Percentiles rank a stretch among this genome's conserved stretches.
These are phyloP conservation scores for Globisporangium spiculum DNA, from an alignment of 352 stramenopile species.

Conservation along the genomic window DNA sequence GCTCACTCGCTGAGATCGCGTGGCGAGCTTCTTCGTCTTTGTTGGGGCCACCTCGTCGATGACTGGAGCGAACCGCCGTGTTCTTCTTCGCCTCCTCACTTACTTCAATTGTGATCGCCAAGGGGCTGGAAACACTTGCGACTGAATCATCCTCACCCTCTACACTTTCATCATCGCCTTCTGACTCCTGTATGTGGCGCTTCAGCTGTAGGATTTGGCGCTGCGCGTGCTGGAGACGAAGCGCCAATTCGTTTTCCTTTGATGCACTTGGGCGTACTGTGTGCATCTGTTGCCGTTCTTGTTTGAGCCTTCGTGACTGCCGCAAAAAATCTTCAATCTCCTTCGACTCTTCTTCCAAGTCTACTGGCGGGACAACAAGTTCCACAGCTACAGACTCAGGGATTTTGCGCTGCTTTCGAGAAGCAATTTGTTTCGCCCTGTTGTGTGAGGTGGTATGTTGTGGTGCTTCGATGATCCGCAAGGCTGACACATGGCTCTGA, in stretches of 20 bases:
- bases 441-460: slow-evolving; percentile 4
- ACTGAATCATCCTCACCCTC: not conserved
- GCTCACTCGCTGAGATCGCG: slow-evolving; percentile 8
- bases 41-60: not conserved
- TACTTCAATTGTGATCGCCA: not conserved
- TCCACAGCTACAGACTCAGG: slow-evolving; percentile 14
- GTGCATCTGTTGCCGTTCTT: slow-evolving; percentile 25
- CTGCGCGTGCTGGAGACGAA: slow-evolving; percentile 73
- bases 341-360: slow-evolving; percentile 44
- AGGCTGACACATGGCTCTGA: slow-evolving; percentile 30
- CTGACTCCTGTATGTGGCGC: slow-evolving; percentile 43
- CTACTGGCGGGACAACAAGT: slow-evolving; percentile 23
- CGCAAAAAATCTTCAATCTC: slow-evolving; percentile 58
- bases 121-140: not conserved
- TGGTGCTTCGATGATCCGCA: slow-evolving; percentile 26
- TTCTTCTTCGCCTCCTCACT: not conserved
- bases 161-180: not conserved
- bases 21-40: not conserved
- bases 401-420: slow-evolving; percentile 5
- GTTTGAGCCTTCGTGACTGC: slow-evolving; percentile 33
- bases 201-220: slow-evolving; percentile 69
- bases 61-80: not conserved
- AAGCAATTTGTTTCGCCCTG: not conserved
- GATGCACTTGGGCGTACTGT: slow-evolving; percentile 28
- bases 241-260: slow-evolving; percentile 58